A percentile compares a stretch with the other conserved stretches of the same genome.
Conservation (phyloP, 2,329 filamentous ascomycete species). For the Aspergillus sp. region DNA sequence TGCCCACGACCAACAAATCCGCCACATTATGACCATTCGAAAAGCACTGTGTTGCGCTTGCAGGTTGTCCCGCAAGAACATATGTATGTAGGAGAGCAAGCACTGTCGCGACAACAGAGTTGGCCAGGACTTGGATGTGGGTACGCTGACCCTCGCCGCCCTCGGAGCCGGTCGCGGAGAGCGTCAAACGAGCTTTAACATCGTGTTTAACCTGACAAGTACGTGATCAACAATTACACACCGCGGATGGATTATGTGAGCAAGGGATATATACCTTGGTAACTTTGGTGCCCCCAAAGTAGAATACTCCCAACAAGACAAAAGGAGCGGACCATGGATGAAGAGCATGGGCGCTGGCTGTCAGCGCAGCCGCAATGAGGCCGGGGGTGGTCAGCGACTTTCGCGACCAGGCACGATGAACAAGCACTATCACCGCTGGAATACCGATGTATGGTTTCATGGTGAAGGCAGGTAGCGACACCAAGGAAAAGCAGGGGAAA, state of each 20-base stretch:
- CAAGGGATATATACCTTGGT: conserved; percentile 64
- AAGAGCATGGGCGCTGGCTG: conserved; percentile 78
- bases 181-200: conserved; percentile 77
- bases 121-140: conserved; percentile 86
- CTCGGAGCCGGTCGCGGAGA: conserved; percentile 68
- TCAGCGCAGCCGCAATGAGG: conserved; percentile 69
- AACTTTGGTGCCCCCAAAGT: conserved; percentile 77
- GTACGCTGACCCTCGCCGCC: conserved; percentile 82
- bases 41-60: conserved; percentile 37
- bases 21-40: conserved; percentile 32
- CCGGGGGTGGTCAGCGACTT: conserved; percentile 78
- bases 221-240: not conserved
- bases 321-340: conserved; percentile 96
- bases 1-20: conserved; percentile 44
- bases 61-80: conserved; percentile 33
- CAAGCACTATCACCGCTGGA: conserved; percentile 57
- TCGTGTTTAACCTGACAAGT: conserved; percentile 75
- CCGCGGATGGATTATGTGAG: not conserved
- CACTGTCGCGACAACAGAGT: conserved; percentile 76
- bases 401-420: conserved; percentile 68
- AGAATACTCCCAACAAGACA: conserved; percentile 78
- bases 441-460: conserved; percentile 50
- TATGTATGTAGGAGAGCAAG: conserved; percentile 56
- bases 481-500: not conserved
- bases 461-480: not conserved